These are phyloP conservation scores for Bruguiera sexangula DNA, from an alignment of 345 rosid species.

Conservation along the genomic window DNA sequence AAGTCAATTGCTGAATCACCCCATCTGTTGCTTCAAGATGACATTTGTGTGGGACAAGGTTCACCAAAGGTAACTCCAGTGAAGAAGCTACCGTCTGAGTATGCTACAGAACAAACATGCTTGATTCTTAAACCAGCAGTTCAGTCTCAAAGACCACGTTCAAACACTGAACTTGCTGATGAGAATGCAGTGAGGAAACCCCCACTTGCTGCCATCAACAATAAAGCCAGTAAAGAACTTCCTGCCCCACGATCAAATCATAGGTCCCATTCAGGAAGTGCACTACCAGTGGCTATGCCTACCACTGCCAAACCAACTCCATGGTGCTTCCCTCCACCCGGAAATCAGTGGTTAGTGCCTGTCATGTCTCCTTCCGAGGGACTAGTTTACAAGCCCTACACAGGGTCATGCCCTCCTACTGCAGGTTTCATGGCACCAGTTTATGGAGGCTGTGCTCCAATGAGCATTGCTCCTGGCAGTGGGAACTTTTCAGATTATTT, in stretches of 20 bases:
- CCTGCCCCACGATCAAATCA: slow-evolving; percentile 22
- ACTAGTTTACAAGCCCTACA: slow-evolving; percentile 78
- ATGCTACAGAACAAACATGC: slow-evolving; percentile 19
- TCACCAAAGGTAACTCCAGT: slow-evolving; percentile 4
- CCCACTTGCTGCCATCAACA: slow-evolving; percentile 27
- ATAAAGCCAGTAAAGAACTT: slow-evolving; percentile 31
- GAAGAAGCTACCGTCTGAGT: slow-evolving; percentile 15
- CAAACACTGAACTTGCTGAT: slow-evolving; percentile 26
- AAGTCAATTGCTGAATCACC: slow-evolving; percentile 25
- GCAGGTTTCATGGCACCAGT: slow-evolving; percentile 25
- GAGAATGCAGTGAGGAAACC: slow-evolving; percentile 13
- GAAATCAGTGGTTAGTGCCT: slow-evolving; percentile 88
- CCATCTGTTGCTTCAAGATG: slow-evolving; percentile 12
- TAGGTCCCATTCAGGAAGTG: slow-evolving; percentile 17
- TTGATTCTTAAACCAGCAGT: slow-evolving; percentile 19
- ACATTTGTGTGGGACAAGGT: slow-evolving; percentile 12
- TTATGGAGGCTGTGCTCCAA: slow-evolving; percentile 17
- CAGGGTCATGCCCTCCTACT: slow-evolving; percentile 59
- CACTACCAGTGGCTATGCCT: slow-evolving; percentile 19
- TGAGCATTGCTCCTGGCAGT: slow-evolving; percentile 16
- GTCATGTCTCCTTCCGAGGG: slow-evolving; percentile 92
- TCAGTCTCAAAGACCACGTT: slow-evolving; percentile 23
- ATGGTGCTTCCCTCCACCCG: slow-evolving; percentile 43
- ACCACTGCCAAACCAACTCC: slow-evolving; percentile 24
- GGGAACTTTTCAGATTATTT: slow-evolving; percentile 35